phyloP scores from a whole-genome alignment of 176 grass and related monocot species.

The Cocos nucifera region DNA sequence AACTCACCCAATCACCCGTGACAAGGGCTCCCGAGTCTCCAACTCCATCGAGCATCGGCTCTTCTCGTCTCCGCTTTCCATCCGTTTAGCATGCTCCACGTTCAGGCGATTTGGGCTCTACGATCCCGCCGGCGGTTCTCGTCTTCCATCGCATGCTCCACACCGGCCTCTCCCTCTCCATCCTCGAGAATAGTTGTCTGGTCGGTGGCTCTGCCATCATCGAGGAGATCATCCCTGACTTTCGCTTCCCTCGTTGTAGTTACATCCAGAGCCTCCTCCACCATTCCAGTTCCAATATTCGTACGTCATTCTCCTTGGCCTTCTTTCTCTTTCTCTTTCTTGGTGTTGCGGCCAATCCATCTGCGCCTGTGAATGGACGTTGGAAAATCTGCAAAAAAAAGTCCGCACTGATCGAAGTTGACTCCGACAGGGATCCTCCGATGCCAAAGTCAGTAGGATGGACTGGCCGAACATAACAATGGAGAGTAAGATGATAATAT shows the following conservation, averaged over 20 bases:
- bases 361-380: too few relatives aligned
- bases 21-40: too few relatives aligned
- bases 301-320: not conserved
- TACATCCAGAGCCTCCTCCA: slow-evolving; percentile 82
- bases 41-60: too few relatives aligned
- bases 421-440: too few relatives aligned
- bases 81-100: not conserved
- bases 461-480: too few relatives aligned
- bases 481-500: too few relatives aligned
- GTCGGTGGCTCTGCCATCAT: slow-evolving; percentile 67
- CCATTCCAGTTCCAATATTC: slow-evolving; percentile 40
- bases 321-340: not conserved
- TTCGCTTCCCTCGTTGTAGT: slow-evolving; percentile 84
- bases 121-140: slow-evolving; percentile 10
- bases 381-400: too few relatives aligned
- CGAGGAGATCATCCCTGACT: slow-evolving; percentile 63
- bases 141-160: slow-evolving; percentile 15
- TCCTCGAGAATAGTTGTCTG: slow-evolving; percentile 50
- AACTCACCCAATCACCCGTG: too few relatives aligned
- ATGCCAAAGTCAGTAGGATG: too few relatives aligned
- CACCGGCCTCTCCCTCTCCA: slow-evolving; percentile 54
- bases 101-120: slow-evolving; percentile 20
- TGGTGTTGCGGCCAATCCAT: too few relatives aligned
- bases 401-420: too few relatives aligned
- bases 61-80: too few relatives aligned